Percentiles rank a stretch among this genome's conserved stretches.
These are phyloP conservation scores for Eleusine indica DNA, from an alignment of 176 grass and related monocot species.

Conservation along the genomic window DNA sequence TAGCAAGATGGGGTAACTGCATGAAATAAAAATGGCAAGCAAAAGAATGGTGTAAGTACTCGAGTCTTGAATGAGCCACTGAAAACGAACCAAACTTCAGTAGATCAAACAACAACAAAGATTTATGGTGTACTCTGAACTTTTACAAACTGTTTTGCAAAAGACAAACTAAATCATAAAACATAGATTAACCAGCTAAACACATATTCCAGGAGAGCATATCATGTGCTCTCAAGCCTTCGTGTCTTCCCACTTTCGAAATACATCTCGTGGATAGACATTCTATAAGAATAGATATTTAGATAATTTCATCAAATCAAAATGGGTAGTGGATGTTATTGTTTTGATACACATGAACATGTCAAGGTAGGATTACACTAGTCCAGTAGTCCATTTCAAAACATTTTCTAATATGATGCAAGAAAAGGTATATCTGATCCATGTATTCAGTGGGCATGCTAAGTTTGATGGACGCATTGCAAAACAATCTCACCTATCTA, in stretches of 20 bases:
- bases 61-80: slow-evolving; percentile 25
- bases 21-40: slow-evolving; percentile 15
- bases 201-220: neutral
- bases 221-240: no score
- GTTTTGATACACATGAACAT: slow-evolving; percentile 3
- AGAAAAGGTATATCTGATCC: neutral
- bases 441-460: neutral
- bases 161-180: slow-evolving; percentile 1
- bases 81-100: slow-evolving; percentile 4
- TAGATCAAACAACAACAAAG: slow-evolving; percentile 22
- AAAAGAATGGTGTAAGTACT: slow-evolving; percentile 21
- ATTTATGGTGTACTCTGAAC: neutral
- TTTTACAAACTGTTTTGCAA: neutral
- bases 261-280: neutral
- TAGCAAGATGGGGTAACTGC: slow-evolving; percentile 96
- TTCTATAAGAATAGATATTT: neutral
- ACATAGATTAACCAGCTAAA: slow-evolving; percentile 14
- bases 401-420: slow-evolving; percentile 11
- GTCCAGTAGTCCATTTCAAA: neutral
- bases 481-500: neutral
- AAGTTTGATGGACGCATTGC: neutral
- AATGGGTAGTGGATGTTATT: neutral
- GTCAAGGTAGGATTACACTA: neutral
- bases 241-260: no score
- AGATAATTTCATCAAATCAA: slow-evolving; percentile 5